A percentile compares a stretch with the other conserved stretches of the same genome.
phyloP scores from a whole-genome alignment of 306 rosid species.

The Trifolium subterraneum region DNA sequence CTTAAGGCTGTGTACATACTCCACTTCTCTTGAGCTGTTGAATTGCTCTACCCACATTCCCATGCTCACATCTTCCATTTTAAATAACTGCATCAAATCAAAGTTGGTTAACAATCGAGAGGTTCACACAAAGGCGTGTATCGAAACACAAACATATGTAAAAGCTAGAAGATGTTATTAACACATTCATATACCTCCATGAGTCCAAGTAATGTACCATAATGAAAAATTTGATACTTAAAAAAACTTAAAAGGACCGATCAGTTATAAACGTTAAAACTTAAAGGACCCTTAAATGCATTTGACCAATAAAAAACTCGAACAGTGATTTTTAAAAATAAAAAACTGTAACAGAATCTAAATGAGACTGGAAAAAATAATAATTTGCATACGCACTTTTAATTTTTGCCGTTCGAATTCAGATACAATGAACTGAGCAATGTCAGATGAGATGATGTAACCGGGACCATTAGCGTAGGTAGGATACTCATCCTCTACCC shows the following conservation, averaged over 20 bases:
- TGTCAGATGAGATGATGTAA: constrained; percentile 74
- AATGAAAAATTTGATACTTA: too few relatives aligned
- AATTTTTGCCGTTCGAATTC: constrained; percentile 74
- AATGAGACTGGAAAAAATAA: constrained; percentile 1
- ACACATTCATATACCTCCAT: neutral
- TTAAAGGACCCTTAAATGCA: too few relatives aligned
- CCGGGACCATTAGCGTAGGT: constrained; percentile 95
- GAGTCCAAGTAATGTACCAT: neutral
- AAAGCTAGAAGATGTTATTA: neutral
- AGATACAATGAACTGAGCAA: constrained; percentile 69
- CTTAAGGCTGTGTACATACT: constrained; percentile 70
- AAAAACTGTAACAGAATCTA: neutral
- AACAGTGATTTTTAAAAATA: too few relatives aligned
- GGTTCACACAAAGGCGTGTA: neutral
- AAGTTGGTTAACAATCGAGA: constrained; percentile 5
- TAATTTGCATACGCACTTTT: constrained; percentile 56
- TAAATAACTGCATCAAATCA: constrained; percentile 67
- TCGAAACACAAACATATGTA: neutral
- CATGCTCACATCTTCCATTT: constrained; percentile 99
- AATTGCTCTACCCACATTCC: constrained; percentile 94
- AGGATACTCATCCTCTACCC: constrained; percentile 97
- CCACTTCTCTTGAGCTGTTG: constrained; percentile 65
- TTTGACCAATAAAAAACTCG: too few relatives aligned
- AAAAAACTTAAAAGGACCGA: too few relatives aligned
- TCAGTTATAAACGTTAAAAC: too few relatives aligned